Percentiles rank a stretch among this genome's conserved stretches.
phyloP scores from a whole-genome alignment of 208 protist genomes.

The Leishmania turanica region DNA sequence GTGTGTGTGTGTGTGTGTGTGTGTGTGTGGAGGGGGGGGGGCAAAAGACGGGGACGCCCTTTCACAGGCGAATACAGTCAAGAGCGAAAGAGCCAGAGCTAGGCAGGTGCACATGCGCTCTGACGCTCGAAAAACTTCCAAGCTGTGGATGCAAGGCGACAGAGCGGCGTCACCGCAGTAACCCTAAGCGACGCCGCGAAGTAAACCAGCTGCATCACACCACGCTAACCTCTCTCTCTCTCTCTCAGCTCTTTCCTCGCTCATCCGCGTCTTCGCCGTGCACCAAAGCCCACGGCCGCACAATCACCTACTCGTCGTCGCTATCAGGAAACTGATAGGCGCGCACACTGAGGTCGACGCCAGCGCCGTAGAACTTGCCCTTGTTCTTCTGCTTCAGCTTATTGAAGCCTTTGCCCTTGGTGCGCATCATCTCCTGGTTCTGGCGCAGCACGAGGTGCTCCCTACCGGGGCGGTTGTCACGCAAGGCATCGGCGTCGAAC shows the following conservation, averaged over 20 bases:
- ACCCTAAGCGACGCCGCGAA: background rate
- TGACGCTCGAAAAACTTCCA: background rate
- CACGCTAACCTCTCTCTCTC: background rate
- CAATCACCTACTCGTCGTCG: slow-evolving; percentile 58
- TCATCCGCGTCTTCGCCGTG: background rate
- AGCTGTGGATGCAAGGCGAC: background rate
- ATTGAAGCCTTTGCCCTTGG: slow-evolving; percentile 87
- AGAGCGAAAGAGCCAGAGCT: background rate
- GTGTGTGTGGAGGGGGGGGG: too few relatives aligned
- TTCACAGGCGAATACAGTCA: background rate
- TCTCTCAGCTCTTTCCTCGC: background rate
- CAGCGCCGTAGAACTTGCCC: slow-evolving; percentile 81
- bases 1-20: too few relatives aligned
- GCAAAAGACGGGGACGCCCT: background rate
- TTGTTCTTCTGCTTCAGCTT: slow-evolving; percentile 94
- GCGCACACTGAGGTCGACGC: slow-evolving; percentile 73
- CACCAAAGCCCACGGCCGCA: background rate
- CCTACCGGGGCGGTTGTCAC: slow-evolving; percentile 63
- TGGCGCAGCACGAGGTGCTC: slow-evolving; percentile 77
- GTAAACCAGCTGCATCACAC: background rate
- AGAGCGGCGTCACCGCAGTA: background rate
- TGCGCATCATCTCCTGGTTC: slow-evolving; percentile 91
- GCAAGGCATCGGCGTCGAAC: slow-evolving; percentile 60
- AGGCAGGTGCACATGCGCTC: background rate
- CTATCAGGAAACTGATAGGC: slow-evolving; percentile 87